Base-by-base conservation (phyloP, 208 protist genomes). In the Leishmania turanica region DNA sequence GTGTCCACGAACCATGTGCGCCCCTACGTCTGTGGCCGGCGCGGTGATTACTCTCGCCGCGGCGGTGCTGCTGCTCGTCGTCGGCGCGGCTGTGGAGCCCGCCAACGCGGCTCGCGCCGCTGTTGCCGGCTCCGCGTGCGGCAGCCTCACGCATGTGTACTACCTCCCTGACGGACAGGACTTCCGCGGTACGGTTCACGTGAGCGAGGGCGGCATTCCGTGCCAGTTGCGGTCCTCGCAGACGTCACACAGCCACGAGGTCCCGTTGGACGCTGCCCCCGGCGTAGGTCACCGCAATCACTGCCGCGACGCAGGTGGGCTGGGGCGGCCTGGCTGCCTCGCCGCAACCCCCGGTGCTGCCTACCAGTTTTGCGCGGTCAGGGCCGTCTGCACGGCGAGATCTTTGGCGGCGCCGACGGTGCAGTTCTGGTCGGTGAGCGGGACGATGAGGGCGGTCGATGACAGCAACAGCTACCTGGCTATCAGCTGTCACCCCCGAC, bases 271-370 rank as follows among this genome's bases (percentile, higher is more conserved):
- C 69, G 34, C 75, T 17, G 84, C 85, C 4, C 78, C 71, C 4
- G 91, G 90, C 6, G 85, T 96, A 17, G 91, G 93, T 45, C 79
- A 89, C 77, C 90, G 95, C 85, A 93, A 90, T 86, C 89, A 91
- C 83, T 96, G 93, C 84, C 90, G 93, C 71, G 93, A 96, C 84
- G 87, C 91, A 5, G 86, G 85, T 54, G 84, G 88, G 0, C 73
- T 89, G 13, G 54, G 62, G 64, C 71, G 78, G 7, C 86, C 87
- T 9, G 79, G 90, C 34, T 96, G 90, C 85, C 91, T 90, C 84
- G 93, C 89, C 3, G 89, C 80, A 21, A 83, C 92, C 74, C 84
- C 88, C 11, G 71, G 54, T 56, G 79, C 89, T 2, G 85, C 70
- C 27, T 92, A 87, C 66, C 78, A 94, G 72, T 84, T 81, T 60